Evolutionary conservation across 2,329 filamentous ascomycete genomes (phyloP), one percentile per base, ranked within the genome.

Genomic region (Colletotrichum orbiculare): DNA sequence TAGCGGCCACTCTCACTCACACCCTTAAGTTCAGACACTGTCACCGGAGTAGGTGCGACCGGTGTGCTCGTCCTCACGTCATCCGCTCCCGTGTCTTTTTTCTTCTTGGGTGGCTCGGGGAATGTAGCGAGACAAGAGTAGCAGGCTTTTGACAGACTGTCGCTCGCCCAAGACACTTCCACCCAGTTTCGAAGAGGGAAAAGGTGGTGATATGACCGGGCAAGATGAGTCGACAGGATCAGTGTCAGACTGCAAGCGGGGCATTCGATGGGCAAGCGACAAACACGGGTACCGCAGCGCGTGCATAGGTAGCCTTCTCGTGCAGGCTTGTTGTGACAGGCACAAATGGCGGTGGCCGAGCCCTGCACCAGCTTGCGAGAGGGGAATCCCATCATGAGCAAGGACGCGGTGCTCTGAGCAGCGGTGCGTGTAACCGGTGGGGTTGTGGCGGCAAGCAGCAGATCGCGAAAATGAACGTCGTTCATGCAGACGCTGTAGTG

Each of bases 301-400:
- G 94, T 96, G 81, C 96, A 99, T 9, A 91, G 83, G 78, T 98
- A 99, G 1, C 96, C 96, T 60, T 96, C 93, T 54, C 91, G 84
- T 17, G 87, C 90, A 13, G 95, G 89, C 67, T 89, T 89, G 70
- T 92, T 93, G 78, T 98, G 95, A 74, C 96, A 99, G 6, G 94
- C 94, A 76, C 96, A 99, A 67, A 96, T 88, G 64, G 91, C 94
- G 57, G 85, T 81, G 6, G 89, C 85, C 50, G 84, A 82, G 33
- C 83, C 83, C 2, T 88, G 84, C 57, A 93, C 92, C 12, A 96
- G 87, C 2, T 91, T 91, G 42, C 94, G 87, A 6, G 93, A 96
- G 0, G 96, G 96, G 73, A 99, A 99, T 5, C 96, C 96, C 95
- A 99, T 99, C 92, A 97, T 96, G 34, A 99, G 86, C 45, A 99